phyloP scores from a whole-genome alignment of 106 monocot species.

The Posidonia australis region DNA sequence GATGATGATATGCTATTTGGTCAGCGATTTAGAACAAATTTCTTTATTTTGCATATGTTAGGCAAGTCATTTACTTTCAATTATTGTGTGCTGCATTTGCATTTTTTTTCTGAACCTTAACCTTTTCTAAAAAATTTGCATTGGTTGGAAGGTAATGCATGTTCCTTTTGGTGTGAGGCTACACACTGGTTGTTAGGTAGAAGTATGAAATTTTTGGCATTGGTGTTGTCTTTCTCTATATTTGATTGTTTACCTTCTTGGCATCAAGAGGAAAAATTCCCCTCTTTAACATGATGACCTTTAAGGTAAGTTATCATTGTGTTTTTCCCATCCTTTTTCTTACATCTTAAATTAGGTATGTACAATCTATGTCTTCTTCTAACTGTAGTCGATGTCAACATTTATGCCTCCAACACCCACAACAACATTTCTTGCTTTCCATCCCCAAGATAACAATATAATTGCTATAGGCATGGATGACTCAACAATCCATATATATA shows the following conservation, averaged over 20 bases:
- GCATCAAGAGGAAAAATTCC: conserved; percentile 68
- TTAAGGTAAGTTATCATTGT: conserved; percentile 48
- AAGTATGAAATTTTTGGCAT: conserved; percentile 30
- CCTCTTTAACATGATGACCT: conserved; percentile 75
- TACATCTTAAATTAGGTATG: background rate
- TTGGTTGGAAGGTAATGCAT: conserved; percentile 67
- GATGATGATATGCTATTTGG: too few species aligned
- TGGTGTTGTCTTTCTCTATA: background rate
- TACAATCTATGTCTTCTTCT: background rate
- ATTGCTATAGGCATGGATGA: conserved; percentile 76
- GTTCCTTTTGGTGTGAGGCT: conserved; percentile 93
- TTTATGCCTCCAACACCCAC: conserved; percentile 67
- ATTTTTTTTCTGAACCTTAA: background rate
- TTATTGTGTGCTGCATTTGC: background rate
- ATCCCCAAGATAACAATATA: conserved; percentile 69
- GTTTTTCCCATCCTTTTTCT: too few species aligned
- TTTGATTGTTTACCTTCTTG: background rate
- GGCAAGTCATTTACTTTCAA: background rate
- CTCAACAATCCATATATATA: conserved; percentile 62
- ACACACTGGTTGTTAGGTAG: conserved; percentile 89
- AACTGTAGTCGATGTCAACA: conserved; percentile 50
- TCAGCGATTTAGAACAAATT: too few species aligned
- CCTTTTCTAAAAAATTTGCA: background rate
- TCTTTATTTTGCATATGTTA: too few species aligned
- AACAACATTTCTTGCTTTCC: conserved; percentile 57